Evolutionary conservation across 169 alveolate genomes (phyloP), one percentile per base, ranked within the genome.

Genomic region (Plasmodium falciparum): DNA sequence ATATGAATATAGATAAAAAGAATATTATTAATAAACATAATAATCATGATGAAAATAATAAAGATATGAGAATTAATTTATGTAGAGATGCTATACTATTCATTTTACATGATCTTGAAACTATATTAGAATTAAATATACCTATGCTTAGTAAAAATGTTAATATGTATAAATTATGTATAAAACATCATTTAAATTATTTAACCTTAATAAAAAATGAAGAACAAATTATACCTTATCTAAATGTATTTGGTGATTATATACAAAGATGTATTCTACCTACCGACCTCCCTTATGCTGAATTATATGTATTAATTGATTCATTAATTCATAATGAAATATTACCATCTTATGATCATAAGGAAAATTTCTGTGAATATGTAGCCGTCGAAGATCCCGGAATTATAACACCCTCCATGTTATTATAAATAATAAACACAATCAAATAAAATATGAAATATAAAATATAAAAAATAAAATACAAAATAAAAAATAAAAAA

Each of bases 61-160:
- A 49, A 29, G 90, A 72, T 26, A 74, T 83, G 49, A 72, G 96
- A 58, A 93, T 92, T 63, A 80, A 89, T 73, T 75, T 89, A 49
- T 94, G 96, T 88, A 94, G 93, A 88, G 95, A 88, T 49, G 95
- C 95, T 12, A 54, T 94, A 26, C 26, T 85, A n/a, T 90, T 94
- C 88, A 94, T 94, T 91, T 88, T 94, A 63, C 92, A 90, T 47
- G 96, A 94, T 74, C 88, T 94, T 4, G 91, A 88, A 13, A 92
- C 93, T 15, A 88, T 94, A 47, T 69, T 94, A 26, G 96, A 94
- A 67, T 78, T 94, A 59, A 93, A 94, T 67, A 75, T 92, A 13
- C 96, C 96, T 2, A 63, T 94, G 70, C 92, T 94, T 9, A 90
- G 90, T 43, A 49, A 92, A 50, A 63, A 85, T 73, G 88, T 63